Base-by-base conservation (phyloP, 2,329 filamentous ascomycete species). In the Aspergillus tubingensis region DNA sequence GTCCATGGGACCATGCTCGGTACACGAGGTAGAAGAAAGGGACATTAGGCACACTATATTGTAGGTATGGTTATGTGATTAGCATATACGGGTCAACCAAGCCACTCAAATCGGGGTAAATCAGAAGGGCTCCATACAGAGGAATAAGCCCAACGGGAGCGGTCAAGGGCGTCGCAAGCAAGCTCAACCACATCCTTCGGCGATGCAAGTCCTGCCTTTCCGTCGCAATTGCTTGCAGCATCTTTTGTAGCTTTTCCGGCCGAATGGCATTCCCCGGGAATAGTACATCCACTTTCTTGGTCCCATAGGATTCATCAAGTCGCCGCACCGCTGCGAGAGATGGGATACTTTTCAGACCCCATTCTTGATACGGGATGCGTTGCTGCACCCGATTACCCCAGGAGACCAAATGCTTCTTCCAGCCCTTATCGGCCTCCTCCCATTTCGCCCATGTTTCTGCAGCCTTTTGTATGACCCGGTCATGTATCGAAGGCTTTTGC, bases 21-120 rank as follows among this genome's bases (percentile, higher is more conserved):
- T 96, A 99, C 17, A 86, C 86, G 43, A 98, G 85, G 76, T 98
- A 99, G 81, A 98, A 98, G 82, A 98, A 98, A 17, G 95, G 95
- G 11, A 99, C 82, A 74, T 99, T 97, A 38, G 94, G 93, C 64
- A 97, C 84, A 63, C 91, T 96, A 54, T 11, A 30, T 55, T 13
- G 3, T 7, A 60, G 62, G 38, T 67, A 41, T 47, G n/a, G 44
- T 10, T n/a, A 30, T 21, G 15, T 41, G 10, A 39, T 68, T 55
- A 61, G 58, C 17, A 36, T 36, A 15, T 36, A 5, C 11, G 32
- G 32, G 32, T 56, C 51, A 39, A 36, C 39, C 43, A 30, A 43
- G 13, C 15, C 8, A 21, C 7, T 11, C 3, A 23, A 2, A n/a
- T n/a, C 6, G 15, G 8, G 17, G 30, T 2, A 55, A 17, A 52